phyloP scores from a whole-genome alignment of 148 eudicot species.

The Euryodendron excelsum region DNA sequence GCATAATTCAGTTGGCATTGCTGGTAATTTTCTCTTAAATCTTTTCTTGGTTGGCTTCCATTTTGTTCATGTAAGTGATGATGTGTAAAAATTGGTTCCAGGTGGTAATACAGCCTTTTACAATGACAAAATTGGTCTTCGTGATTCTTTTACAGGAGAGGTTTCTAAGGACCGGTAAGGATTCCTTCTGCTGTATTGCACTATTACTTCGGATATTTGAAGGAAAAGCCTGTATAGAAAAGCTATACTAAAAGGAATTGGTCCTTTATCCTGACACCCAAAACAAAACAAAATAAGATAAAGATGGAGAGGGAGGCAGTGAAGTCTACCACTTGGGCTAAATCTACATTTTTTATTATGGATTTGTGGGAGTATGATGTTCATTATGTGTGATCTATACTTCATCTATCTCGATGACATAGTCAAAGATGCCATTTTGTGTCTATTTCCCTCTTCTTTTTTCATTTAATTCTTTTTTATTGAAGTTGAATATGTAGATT shows the following conservation, averaged over 20 bases:
- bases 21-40: conserved; percentile 42
- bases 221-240: background rate
- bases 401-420: background rate
- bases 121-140: conserved; percentile 39
- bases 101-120: conserved; percentile 49
- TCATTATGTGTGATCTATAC: background rate
- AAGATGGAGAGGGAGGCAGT: too few relatives aligned
- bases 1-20: conserved; percentile 43
- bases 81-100: conserved; percentile 28
- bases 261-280: background rate
- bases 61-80: conserved; percentile 8
- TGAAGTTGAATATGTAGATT: background rate
- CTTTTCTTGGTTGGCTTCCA: conserved; percentile 10
- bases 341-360: background rate
- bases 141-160: conserved; percentile 45
- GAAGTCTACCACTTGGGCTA: background rate
- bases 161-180: conserved; percentile 45
- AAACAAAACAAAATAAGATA: too few relatives aligned
- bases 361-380: background rate
- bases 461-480: background rate
- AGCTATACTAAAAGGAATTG: background rate
- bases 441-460: background rate
- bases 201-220: background rate
- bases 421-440: background rate
- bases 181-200: background rate